These are phyloP conservation scores for Ceratocystiopsis sp. DNA, from an alignment of 2,329 filamentous ascomycete species.

Conservation along the genomic window DNA sequence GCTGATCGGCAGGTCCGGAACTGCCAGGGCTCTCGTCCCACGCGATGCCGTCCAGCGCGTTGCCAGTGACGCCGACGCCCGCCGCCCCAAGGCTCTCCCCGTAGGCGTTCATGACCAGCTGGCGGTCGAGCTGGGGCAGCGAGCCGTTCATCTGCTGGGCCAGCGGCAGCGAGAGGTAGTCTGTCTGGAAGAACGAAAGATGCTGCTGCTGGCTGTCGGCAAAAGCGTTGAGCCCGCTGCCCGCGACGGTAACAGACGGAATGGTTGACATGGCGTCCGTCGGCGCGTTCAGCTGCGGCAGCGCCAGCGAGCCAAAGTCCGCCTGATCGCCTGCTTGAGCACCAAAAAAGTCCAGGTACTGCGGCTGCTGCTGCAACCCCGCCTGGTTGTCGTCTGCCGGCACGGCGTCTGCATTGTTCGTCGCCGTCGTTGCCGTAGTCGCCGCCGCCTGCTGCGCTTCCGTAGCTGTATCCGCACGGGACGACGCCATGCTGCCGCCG, in stretches of 20 bases:
- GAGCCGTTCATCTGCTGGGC: constrained; percentile 29
- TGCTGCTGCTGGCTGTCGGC: constrained; percentile 13
- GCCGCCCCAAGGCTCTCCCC: constrained; percentile 31
- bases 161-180: constrained; percentile 36
- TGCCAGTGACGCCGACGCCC: constrained; percentile 17
- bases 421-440: constrained; percentile 11
- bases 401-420: too few relatives aligned
- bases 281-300: too few relatives aligned
- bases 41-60: constrained; percentile 25
- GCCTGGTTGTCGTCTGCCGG: too few relatives aligned
- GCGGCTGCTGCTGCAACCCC: too few relatives aligned
- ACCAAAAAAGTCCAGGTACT: too few relatives aligned
- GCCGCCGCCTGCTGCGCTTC: constrained; percentile 19
- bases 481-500: constrained; percentile 14
- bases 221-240: too few relatives aligned
- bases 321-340: too few relatives aligned
- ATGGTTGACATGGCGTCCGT: too few relatives aligned
- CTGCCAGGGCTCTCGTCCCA: constrained; percentile 19
- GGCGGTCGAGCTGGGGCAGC: constrained; percentile 55
- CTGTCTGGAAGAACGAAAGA: constrained; percentile 28
- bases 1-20: too few relatives aligned
- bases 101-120: constrained; percentile 62
- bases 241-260: too few relatives aligned
- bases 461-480: constrained; percentile 17
- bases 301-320: too few relatives aligned